Conservation (phyloP, 805 yeast genomes). For the Starmerella davenportii region DNA sequence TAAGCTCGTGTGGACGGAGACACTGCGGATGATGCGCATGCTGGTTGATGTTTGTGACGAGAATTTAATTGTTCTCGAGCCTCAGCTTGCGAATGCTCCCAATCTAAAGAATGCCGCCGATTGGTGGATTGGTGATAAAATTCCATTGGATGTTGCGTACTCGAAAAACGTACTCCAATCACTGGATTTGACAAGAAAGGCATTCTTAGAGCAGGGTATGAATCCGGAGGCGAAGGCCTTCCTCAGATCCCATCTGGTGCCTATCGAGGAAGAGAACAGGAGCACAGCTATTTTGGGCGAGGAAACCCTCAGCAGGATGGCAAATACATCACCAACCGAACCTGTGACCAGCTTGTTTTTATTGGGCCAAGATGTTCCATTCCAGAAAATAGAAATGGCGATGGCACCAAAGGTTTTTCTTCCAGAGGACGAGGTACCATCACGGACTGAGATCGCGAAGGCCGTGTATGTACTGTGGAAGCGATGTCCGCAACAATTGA, state of each 20-base stretch:
- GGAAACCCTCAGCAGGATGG: not conserved
- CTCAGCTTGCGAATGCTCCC: not conserved
- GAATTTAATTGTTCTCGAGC: conserved; percentile 1
- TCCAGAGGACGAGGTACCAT: not conserved
- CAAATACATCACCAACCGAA: not conserved
- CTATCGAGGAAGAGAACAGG: not conserved
- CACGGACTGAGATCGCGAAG: conserved; percentile 32
- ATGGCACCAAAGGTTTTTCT: not conserved
- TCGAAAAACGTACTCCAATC: conserved; percentile 9
- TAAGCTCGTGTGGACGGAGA: conserved; percentile 85
- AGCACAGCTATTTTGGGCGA: not conserved
- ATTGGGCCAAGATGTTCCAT: not conserved
- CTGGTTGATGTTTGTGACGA: conserved; percentile 32
- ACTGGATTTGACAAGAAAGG: conserved; percentile 20
- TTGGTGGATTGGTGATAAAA: conserved; percentile 7
- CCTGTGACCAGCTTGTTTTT: not conserved
- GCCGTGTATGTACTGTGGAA: conserved; percentile 58
- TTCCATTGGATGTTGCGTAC: not conserved
- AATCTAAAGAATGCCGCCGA: conserved; percentile 1
- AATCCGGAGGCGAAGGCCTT: conserved; percentile 43
- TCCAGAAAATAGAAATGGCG: not conserved
- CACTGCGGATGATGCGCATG: conserved; percentile 65
- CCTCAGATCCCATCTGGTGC: conserved; percentile 21
- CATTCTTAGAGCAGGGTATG: conserved; percentile 21
- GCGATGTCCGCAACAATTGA: conserved; percentile 25